Conservation (phyloP, 2,329 filamentous ascomycete genomes). For the Exophiala oligosperma region DNA sequence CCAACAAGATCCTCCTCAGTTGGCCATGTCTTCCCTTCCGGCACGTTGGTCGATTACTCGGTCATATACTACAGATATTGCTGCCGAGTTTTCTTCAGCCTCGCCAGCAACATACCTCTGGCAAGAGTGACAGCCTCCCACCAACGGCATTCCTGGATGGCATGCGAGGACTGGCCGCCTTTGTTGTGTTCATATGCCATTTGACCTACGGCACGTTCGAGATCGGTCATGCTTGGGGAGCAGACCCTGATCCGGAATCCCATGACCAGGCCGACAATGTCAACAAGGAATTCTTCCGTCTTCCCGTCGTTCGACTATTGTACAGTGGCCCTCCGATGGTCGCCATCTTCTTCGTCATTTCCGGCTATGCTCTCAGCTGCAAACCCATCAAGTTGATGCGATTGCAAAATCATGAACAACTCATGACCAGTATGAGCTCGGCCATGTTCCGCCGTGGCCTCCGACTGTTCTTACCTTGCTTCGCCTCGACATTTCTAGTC, state of each 20-base stretch:
- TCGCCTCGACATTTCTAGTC: constrained; percentile 40
- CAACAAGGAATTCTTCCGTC: constrained; percentile 17
- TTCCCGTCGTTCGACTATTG: constrained; percentile 25
- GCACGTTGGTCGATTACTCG: constrained; percentile 7
- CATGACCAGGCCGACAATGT: background rate
- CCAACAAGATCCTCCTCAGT: constrained; percentile 1
- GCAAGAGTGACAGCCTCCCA: constrained; percentile 7
- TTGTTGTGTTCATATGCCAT: constrained; percentile 26
- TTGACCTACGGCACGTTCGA: constrained; percentile 27
- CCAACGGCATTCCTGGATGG: constrained; percentile 38
- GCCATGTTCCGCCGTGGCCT: constrained; percentile 46
- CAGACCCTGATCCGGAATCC: constrained; percentile 13
- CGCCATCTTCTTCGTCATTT: constrained; percentile 50
- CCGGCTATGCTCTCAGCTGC: constrained; percentile 49
- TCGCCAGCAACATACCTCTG: constrained; percentile 3
- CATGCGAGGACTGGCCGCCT: constrained; percentile 43
- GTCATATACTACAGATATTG: constrained; percentile 7
- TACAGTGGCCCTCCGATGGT: constrained; percentile 34
- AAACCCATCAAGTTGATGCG: constrained; percentile 43
- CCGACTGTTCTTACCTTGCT: constrained; percentile 43
- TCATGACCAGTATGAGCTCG: constrained; percentile 42
- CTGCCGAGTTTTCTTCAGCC: constrained; percentile 20
- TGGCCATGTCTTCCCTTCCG: constrained; percentile 8
- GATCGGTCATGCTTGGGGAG: constrained; percentile 24
- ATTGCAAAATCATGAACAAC: constrained; percentile 36